Evolutionary conservation across 441 rosid genomes (phyloP).

Genomic region (Omphalea diandra): DNA sequence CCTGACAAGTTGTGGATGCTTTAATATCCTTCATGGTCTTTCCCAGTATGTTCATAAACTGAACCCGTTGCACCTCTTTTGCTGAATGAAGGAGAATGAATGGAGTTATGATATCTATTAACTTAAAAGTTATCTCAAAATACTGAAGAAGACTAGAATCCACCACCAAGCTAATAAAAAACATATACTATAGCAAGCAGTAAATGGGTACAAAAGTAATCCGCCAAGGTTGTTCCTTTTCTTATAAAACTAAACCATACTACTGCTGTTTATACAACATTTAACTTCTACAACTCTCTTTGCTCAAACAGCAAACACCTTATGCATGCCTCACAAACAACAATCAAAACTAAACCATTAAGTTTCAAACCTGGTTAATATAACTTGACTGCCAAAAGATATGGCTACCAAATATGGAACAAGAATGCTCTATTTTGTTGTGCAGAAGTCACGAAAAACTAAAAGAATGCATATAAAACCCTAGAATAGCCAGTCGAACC

Average conservation of each 20-base stretch:
- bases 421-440: background rate
- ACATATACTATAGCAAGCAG: conserved; percentile 1
- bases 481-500: background rate
- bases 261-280: background rate
- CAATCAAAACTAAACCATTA: background rate
- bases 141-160: background rate
- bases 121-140: conserved; percentile 7
- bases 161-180: too few species aligned
- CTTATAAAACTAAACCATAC: background rate
- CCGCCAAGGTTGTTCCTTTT: too few species aligned
- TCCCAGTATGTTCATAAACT: too few species aligned
- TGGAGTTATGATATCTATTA: background rate
- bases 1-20: too few species aligned
- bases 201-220: background rate
- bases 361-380: background rate
- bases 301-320: too few species aligned
- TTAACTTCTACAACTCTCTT: background rate
- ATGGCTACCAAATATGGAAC: background rate
- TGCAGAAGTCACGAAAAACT: background rate
- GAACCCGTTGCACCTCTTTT: too few species aligned
- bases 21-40: too few species aligned
- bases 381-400: conserved; percentile 1
- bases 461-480: background rate
- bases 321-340: too few species aligned
- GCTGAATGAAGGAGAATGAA: conserved; percentile 40